Evolutionary conservation across 148 eudicot genomes (phyloP), one percentile per base, ranked within the genome.

Genomic region (Drosera capensis): DNA sequence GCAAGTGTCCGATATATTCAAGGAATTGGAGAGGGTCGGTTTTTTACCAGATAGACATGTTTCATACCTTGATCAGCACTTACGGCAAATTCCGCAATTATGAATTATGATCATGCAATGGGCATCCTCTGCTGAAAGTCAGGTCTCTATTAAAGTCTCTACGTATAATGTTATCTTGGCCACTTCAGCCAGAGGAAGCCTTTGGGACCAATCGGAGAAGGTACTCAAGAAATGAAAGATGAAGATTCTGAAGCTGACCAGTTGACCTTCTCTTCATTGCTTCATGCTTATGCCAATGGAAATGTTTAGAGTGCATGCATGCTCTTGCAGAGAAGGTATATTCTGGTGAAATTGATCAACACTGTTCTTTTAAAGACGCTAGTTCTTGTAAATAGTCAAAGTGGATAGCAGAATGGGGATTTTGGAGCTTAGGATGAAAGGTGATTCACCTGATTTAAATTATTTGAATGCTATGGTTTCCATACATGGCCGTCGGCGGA

Each of bases 261-360:
- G 49, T 52, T 65, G 30, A 80, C 86, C 24, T 83, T 83, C 58
- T 72, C 90, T 49, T 70, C 83, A 45, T 58, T 88, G 67, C 79
- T 88, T 28, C 94, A 88, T 57, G 92, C 94, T 30, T 88, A 80
- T 71, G 94, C 97, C 37, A 83, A 80, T 41, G 94, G 92, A 43
- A 75, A 75, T 52, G 56, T 46, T 55, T 73, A 40, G 84, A 77
- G 23, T 68, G 71, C 51, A 66, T 88, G 66, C 57, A 56, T 15
- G 47, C 34, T 57, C 73, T 88, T 56, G 80, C 92, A n/a, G 59
- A 71, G 24, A 68, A 78, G 37, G 71, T 83, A 51, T 82, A 79
- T 37, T 71, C 86, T 23, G 88, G 82, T 51, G 67, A 39, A 46
- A 71, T 88, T 14, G 68, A 71, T 52, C 62, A 65, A 1, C 70